Evolutionary conservation across 371 early-diverging fungal species (phyloP), one percentile per base, ranked within the genome.

Genomic region (Lichtheimia hyalospora): DNA sequence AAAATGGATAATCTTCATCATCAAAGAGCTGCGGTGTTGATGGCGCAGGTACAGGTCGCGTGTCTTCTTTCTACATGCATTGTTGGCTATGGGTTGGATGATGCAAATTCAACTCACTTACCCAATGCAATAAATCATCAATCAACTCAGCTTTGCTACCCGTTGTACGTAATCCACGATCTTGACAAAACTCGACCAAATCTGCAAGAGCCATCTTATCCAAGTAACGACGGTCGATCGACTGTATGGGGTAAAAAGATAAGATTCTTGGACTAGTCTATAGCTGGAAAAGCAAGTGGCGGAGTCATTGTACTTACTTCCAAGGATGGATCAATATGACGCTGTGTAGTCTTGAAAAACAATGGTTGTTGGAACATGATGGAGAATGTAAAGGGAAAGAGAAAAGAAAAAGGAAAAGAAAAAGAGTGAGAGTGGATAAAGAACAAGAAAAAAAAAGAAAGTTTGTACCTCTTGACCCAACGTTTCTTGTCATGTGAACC

Each of bases 111-210:
- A n/a, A n/a, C n/a, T n/a, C 2, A 8, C 34, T 34, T 80, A 87
- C 87, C 84, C 88, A 89, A 50, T 83, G 81, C 70, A 87, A 66
- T 16, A 90, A 65, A 49, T 69, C 71, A 59, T 82, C 74, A 41
- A 89, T 84, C 54, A 90, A 70, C 18, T 79, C 70, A 15, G 75
- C 60, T 66, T 90, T 90, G 44, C 77, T 74, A 42, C 89, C 89
- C 53, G 88, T 89, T 0, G 84, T 77, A 23, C 78, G 70, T 40
- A 90, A 68, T 1, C 86, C 89, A 81, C 89, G 74, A 58, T 89
- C 89, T 64, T 86, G 89, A 66, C 91, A 90, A 56, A 85, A 76
- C 43, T 86, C 85, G 42, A 90, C 85, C 25, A 90, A 67, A 64
- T 90, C 89, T 2, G 89, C 91, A 56, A 84, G 75, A 59, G 84